Percentiles rank a stretch among this genome's conserved stretches.
Conservation (phyloP, 306 rosid species). For the Nissolia schottii region DNA sequence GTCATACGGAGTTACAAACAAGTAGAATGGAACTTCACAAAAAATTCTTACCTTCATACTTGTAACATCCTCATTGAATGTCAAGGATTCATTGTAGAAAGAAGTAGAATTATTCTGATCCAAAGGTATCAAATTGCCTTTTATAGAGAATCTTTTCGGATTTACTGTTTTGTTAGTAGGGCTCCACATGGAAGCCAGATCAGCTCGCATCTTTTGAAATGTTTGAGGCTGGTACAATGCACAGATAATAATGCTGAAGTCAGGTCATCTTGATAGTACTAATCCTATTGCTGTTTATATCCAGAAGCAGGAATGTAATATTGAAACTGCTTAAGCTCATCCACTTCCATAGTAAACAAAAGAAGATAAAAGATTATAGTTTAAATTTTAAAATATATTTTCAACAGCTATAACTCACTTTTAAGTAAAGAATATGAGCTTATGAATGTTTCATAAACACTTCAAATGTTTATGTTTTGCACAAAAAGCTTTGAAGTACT, state of each 20-base stretch:
- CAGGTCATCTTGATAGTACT: constrained; percentile 5
- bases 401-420: neutral
- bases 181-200: constrained; percentile 92
- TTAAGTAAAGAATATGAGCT: neutral
- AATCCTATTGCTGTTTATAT: neutral
- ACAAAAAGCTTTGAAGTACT: neutral
- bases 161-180: constrained; percentile 56
- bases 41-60: constrained; percentile 61
- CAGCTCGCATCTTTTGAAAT: constrained; percentile 77
- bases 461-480: neutral
- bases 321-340: neutral
- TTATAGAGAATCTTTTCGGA: constrained; percentile 44
- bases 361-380: neutral
- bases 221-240: constrained; percentile 70
- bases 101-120: constrained; percentile 38
- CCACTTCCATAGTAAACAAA: neutral
- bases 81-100: constrained; percentile 36
- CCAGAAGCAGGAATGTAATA: constrained; percentile 18
- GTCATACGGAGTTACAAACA: neutral
- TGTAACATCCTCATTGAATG: constrained; percentile 54
- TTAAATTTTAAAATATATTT: constrained; percentile 5
- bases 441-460: neutral
- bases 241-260: constrained; percentile 11
- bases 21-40: neutral
- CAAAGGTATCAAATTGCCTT: constrained; percentile 39